Base-by-base conservation (phyloP, 805 yeast genomes). In the Spathaspora sp. region DNA sequence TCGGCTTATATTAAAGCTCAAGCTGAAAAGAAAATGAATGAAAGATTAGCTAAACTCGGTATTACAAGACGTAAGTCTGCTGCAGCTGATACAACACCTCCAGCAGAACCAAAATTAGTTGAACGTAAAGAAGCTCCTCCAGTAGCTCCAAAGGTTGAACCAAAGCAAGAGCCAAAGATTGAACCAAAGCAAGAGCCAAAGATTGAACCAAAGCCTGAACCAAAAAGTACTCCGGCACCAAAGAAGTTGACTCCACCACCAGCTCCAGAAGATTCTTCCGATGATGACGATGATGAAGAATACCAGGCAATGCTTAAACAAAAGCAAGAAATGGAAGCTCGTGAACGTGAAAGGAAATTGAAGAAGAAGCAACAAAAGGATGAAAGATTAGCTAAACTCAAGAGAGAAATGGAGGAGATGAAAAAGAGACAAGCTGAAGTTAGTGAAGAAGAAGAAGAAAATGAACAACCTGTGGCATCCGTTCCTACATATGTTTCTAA, bases 1-100 rank as follows among this genome's bases (percentile, higher is more conserved):
- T 80, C 94, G 5, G 86, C 89, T n/a, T 79, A 81, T 60, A 83
- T 89, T 49, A 90, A 89, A 65, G 93, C 90, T 16, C 93, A 88
- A 61, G 79, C 80, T 1, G 83, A 85, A 60, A 72, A 73, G 67
- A 80, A 88, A 67, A 90, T 91, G 97, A 85, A 83, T 54, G 96
- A 88, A 60, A 77, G 90, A 60, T 75, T 90, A 60, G 96, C 96
- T 2, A 87, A 85, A 55, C 76, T 90, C 52, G 96, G 96, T 2
- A 79, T 89, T 53, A 69, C 76, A 19, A 73, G 82, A 62, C 68
- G 70, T 52, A 64, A 62, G 54, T 42, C 47, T 14, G 48, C 39
- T 10, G 49, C 39, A 14, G 47, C 49, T 12, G 46, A 40, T 28
- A 46, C 44, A 16, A 31, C 38, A 20, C 42, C 54, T 23, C 31